Evolutionary conservation across 371 early-diverging fungal genomes (phyloP).

Genomic region (Fennellomyces sp.): DNA sequence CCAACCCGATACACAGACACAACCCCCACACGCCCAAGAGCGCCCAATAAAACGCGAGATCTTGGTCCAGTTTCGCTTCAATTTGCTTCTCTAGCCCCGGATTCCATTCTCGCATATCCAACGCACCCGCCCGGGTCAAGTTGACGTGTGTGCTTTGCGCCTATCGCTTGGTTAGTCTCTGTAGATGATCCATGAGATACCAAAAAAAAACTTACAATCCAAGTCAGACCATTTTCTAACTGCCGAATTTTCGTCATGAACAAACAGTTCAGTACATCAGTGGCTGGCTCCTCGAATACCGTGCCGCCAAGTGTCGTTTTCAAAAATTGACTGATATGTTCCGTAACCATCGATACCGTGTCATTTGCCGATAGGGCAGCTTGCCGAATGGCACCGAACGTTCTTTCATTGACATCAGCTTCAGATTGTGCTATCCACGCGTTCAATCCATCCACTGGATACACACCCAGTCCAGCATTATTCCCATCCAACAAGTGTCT

Average conservation of each 20-base stretch:
- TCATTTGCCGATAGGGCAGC: constrained; percentile 30
- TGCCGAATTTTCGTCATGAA: constrained; percentile 32
- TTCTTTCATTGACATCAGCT: constrained; percentile 22
- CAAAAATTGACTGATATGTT: constrained; percentile 22
- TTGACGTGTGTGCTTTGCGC: constrained; percentile 14
- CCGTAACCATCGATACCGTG: constrained; percentile 24
- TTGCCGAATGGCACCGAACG: constrained; percentile 23
- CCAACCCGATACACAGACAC: neutral
- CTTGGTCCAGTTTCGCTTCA: neutral
- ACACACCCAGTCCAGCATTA: neutral
- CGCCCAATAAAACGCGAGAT: constrained; percentile 1
- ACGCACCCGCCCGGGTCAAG: constrained; percentile 8
- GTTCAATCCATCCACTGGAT: constrained; percentile 22
- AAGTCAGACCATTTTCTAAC: constrained; percentile 39
- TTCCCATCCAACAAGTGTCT: neutral
- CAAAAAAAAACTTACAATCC: constrained; percentile 36
- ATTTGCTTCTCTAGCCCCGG: neutral
- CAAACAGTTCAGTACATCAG: constrained; percentile 35
- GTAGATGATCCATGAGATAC: neutral
- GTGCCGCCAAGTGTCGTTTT: constrained; percentile 31
- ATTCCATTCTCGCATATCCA: neutral
- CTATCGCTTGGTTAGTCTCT: neutral
- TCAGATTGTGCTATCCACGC: constrained; percentile 31
- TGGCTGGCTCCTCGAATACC: constrained; percentile 28
- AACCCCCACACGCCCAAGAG: constrained; percentile 2